Evolutionary conservation across 2,329 filamentous ascomycete species (phyloP).

Genomic region (Phaeosphaeriaceae sp.): DNA sequence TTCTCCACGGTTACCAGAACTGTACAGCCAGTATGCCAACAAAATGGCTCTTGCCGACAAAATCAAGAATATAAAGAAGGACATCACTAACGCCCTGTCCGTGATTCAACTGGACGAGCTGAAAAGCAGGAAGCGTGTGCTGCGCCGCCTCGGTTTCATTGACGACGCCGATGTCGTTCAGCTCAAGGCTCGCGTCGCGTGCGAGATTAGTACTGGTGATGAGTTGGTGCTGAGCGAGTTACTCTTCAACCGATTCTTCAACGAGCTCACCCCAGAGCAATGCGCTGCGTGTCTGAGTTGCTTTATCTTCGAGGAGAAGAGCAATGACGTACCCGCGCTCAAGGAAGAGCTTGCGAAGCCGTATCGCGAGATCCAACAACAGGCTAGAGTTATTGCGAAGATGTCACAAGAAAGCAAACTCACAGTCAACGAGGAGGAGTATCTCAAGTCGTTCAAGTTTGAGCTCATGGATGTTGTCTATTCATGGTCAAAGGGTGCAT

Average conservation of each 20-base stretch:
- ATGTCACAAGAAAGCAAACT: conserved; percentile 95
- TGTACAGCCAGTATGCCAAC: conserved; percentile 85
- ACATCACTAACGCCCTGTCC: conserved; percentile 82
- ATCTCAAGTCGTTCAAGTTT: conserved; percentile 86
- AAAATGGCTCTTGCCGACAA: conserved; percentile 79
- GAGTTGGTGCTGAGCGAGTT: conserved; percentile 92
- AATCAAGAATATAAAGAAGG: conserved; percentile 88
- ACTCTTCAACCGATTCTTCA: conserved; percentile 97
- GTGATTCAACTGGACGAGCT: conserved; percentile 95
- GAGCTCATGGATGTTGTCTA: conserved; percentile 97
- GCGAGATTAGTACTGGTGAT: conserved; percentile 96
- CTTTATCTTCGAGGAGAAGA: conserved; percentile 98
- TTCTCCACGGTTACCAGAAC: conserved; percentile 79
- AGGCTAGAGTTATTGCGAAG: conserved; percentile 88
- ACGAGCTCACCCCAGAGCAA: conserved; percentile 87
- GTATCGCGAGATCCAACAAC: conserved; percentile 82
- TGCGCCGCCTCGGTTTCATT: conserved; percentile 93
- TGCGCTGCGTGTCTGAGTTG: conserved; percentile 86
- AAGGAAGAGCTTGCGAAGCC: conserved; percentile 88
- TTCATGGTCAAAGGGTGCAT: conserved; percentile 87
- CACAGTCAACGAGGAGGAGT: conserved; percentile 92
- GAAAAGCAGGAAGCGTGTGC: conserved; percentile 92
- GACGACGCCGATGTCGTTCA: conserved; percentile 95
- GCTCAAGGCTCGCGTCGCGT: conserved; percentile 95
- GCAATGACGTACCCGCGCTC: conserved; percentile 73